Evolutionary conservation across 345 rosid genomes (phyloP).

Genomic region (Geranium rotundifolium): DNA sequence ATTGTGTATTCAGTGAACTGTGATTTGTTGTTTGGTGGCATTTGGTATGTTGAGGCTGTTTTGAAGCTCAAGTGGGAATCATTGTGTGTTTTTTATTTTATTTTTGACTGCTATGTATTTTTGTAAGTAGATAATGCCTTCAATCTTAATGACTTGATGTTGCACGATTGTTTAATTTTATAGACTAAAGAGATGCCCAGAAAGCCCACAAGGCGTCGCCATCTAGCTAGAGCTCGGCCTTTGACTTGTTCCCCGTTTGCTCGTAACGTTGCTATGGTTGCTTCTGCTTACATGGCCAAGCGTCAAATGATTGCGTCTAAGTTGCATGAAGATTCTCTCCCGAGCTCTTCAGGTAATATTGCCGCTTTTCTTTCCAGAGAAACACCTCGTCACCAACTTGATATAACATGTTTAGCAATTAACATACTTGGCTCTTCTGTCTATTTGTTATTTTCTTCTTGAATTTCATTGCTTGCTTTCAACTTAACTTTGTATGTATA

Average conservation of each 20-base stretch:
- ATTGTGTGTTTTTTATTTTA: background rate
- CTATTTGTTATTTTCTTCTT: background rate
- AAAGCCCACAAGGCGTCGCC: background rate
- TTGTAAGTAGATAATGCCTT: background rate
- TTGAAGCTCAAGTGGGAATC: background rate
- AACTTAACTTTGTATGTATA: background rate
- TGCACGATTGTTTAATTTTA: background rate
- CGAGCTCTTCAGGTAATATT: slow-evolving; percentile 19
- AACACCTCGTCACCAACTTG: background rate
- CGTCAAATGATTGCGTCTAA: slow-evolving; percentile 15
- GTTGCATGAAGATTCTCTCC: slow-evolving; percentile 13
- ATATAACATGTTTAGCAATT: background rate
- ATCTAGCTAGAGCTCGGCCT: slow-evolving; percentile 20
- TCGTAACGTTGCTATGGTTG: slow-evolving; percentile 44
- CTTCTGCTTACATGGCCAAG: slow-evolving; percentile 22
- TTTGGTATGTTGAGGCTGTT: background rate
- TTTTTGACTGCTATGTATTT: background rate
- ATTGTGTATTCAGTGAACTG: background rate
- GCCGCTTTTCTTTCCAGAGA: background rate
- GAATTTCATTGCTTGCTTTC: background rate
- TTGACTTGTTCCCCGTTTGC: slow-evolving; percentile 60
- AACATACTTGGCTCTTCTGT: too few species aligned
- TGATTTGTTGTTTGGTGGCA: background rate
- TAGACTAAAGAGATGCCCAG: background rate
- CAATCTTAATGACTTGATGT: background rate